These are phyloP conservation scores for Penicillium janthinellum DNA, from an alignment of 2,329 filamentous ascomycete species.

Conservation along the genomic window DNA sequence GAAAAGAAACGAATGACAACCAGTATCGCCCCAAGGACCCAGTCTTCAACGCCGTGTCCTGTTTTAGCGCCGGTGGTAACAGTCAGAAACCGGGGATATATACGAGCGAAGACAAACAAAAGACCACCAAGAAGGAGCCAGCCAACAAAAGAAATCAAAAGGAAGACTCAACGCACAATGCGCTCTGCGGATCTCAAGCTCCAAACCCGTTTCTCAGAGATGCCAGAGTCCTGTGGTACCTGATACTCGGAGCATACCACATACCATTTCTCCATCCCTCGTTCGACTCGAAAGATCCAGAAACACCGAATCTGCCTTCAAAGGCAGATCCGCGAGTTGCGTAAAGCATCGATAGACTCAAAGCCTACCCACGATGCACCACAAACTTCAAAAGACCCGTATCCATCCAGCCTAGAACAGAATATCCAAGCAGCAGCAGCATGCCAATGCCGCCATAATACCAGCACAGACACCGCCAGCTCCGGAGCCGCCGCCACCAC, in stretches of 20 bases:
- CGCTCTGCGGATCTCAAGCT: neutral
- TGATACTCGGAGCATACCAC: neutral
- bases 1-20: neutral
- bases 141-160: neutral
- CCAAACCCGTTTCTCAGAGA: slow-evolving; percentile 2
- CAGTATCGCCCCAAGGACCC: neutral
- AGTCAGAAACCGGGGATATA: slow-evolving; percentile 16
- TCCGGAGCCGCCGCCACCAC: slow-evolving; percentile 28
- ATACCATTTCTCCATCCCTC: neutral
- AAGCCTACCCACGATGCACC: neutral
- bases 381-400: no score
- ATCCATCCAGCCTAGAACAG: slow-evolving; percentile 36
- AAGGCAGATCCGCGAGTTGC: neutral
- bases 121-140: slow-evolving; percentile 4
- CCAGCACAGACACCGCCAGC: slow-evolving; percentile 50
- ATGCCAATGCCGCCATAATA: slow-evolving; percentile 50
- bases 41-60: slow-evolving; percentile 15
- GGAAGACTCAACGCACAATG: neutral
- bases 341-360: neutral
- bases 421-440: slow-evolving; percentile 55
- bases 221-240: neutral
- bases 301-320: neutral
- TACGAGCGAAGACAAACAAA: slow-evolving; percentile 10
- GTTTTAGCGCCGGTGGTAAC: slow-evolving; percentile 18
- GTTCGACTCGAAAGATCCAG: neutral